Evolutionary conservation across 2,329 filamentous ascomycete genomes (phyloP), one percentile per base, ranked within the genome.

Genomic region (Mollisiaceae sp.): DNA sequence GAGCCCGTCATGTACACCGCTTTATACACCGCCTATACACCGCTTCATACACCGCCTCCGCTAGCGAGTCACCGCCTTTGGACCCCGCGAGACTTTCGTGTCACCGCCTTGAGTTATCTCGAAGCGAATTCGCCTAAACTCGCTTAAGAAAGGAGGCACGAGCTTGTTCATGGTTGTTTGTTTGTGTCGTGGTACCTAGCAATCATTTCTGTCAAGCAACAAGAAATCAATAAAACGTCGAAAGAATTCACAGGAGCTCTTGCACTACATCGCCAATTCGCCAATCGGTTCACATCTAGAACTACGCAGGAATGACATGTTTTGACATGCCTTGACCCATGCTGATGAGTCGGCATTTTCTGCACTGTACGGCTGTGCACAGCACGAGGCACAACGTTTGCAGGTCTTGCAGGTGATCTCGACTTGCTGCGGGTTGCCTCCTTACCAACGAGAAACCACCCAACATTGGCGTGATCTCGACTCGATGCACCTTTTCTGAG

Each of bases 361-460:
- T 11, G 9, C 43, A 45, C 8, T 22, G 20, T 24, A 50, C 45
- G 45, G n/a, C 18, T 11, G 24, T 50, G 45, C 45, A 50, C 45
- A 50, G 45, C 45, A 50, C 45, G 45, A 50, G 45, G 45, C 45
- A 50, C 45, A 50, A 50, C 45, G 45, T 50, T 50, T 50, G 18
- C 45, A 14, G 6, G 45, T 50, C 20, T 50, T n/a, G 24, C 45
- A 20, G 24, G 45, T 24, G 20, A 50, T 15, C 15, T 6, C 15
- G 14, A 15, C 2, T 15, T 43, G 12, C 41, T 50, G 45, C 45
- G 20, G 4, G 2, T 50, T 6, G 45, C 45, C 45, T 50, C n/a
- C 43, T 45, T 45, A 45, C 43, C 43, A 45, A 45, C 8, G 12
- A 20, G n/a, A 20, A 50, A 43, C 14, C 4, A 6, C n/a, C 15